These are phyloP conservation scores for Prunella vulgaris DNA, from an alignment of 257 asterid genomes.

Conservation along the genomic window DNA sequence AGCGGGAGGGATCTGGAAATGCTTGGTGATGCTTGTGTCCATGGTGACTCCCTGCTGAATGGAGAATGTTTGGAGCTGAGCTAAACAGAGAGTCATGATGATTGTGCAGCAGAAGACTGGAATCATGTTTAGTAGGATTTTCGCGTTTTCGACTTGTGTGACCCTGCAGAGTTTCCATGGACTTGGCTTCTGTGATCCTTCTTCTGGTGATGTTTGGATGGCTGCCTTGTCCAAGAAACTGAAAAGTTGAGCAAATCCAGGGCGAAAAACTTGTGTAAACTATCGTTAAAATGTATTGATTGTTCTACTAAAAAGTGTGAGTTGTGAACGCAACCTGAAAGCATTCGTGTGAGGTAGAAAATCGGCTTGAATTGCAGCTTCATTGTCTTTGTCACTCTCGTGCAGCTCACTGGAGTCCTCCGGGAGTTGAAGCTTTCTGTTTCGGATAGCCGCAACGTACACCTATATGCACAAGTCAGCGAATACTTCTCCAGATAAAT, in stretches of 20 bases:
- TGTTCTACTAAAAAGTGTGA: not conserved
- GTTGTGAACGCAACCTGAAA: conserved; percentile 36
- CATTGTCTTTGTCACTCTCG: conserved; percentile 41
- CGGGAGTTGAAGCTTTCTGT: conserved; percentile 55
- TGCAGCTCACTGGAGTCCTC: conserved; percentile 40
- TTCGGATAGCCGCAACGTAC: conserved; percentile 50
- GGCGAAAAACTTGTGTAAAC: not conserved
- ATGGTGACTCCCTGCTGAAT: conserved; percentile 65
- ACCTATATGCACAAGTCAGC: conserved; percentile 30
- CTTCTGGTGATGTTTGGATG: conserved; percentile 28
- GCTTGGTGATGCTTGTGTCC: conserved; percentile 48
- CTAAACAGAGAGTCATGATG: conserved; percentile 74
- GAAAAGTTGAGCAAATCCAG: not conserved
- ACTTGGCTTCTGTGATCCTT: conserved; percentile 16
- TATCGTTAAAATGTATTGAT: not conserved
- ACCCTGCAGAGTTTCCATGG: conserved; percentile 71
- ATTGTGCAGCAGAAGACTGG: conserved; percentile 72
- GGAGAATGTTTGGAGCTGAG: conserved; percentile 80
- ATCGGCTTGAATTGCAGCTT: conserved; percentile 37
- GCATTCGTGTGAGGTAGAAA: conserved; percentile 47
- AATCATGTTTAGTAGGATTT: conserved; percentile 50
- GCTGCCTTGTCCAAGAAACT: conserved; percentile 83
- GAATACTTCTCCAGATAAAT: not conserved
- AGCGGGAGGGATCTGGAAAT: conserved; percentile 59
- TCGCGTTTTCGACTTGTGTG: conserved; percentile 81